Evolutionary conservation across 225 moss, liverwort and hornwort genomes (phyloP).

Genomic region (Lunularia cruciata): DNA sequence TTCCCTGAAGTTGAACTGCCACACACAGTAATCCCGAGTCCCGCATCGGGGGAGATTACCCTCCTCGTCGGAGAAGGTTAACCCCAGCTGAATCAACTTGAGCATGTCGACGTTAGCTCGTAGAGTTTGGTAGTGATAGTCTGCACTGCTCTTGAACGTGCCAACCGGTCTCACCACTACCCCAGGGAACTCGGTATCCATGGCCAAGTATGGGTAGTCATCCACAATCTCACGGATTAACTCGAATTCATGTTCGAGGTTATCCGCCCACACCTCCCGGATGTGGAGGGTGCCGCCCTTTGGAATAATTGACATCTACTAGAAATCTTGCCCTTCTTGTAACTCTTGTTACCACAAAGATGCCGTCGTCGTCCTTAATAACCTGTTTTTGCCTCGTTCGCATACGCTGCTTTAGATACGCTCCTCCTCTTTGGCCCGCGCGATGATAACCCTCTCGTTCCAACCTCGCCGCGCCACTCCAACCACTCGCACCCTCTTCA

Average conservation of each 20-base stretch:
- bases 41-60: slow-evolving; percentile 88
- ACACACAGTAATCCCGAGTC: slow-evolving; percentile 83
- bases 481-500: slow-evolving; percentile 11
- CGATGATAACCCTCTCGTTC: slow-evolving; percentile 22
- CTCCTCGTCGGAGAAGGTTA: slow-evolving; percentile 95
- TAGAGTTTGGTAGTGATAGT: slow-evolving; percentile 92
- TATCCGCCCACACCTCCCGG: slow-evolving; percentile 99
- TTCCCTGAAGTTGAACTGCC: slow-evolving; percentile 99
- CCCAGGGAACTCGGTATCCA: slow-evolving; percentile 99
- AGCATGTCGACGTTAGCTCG: slow-evolving; percentile 99
- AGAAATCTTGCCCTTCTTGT: slow-evolving; percentile 51
- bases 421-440: slow-evolving; percentile 19
- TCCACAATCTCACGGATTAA: slow-evolving; percentile 99
- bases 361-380: slow-evolving; percentile 27
- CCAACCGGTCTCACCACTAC: slow-evolving; percentile 96
- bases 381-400: slow-evolving; percentile 23
- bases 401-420: slow-evolving; percentile 34
- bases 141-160: slow-evolving; percentile 93
- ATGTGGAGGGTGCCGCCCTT: slow-evolving; percentile 87
- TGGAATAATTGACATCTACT: slow-evolving; percentile 66
- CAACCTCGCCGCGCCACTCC: slow-evolving; percentile 13
- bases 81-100: slow-evolving; percentile 97
- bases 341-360: slow-evolving; percentile 36
- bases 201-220: slow-evolving; percentile 93
- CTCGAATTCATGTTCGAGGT: slow-evolving; percentile 98